A percentile compares a stretch with the other conserved stretches of the same genome.
Evolutionary conservation across 208 protist genomes (phyloP).

Genomic region (Novymonas esmeraldas): DNA sequence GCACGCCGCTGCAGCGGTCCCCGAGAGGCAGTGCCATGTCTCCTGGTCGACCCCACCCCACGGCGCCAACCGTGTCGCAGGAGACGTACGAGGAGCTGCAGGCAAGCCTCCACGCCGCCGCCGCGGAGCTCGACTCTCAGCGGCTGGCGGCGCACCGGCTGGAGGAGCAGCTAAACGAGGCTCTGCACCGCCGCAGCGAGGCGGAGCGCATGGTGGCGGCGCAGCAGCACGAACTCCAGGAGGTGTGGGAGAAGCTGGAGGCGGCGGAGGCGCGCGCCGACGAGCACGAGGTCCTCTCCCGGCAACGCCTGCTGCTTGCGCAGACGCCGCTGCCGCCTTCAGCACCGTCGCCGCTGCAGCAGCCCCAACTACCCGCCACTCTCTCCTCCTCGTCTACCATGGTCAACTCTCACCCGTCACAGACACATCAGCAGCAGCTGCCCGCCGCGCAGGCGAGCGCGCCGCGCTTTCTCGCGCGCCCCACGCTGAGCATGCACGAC

Average conservation of each 20-base stretch:
- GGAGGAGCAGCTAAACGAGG: conserved; percentile 52
- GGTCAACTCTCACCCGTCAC: background rate
- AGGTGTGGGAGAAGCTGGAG: conserved; percentile 46
- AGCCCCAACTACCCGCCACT: background rate
- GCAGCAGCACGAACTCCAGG: conserved; percentile 40
- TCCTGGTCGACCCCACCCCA: background rate
- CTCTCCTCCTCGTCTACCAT: background rate
- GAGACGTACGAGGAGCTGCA: conserved; percentile 29
- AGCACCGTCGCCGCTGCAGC: background rate
- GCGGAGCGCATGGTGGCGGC: conserved; percentile 14
- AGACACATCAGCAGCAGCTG: background rate
- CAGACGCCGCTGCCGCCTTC: background rate
- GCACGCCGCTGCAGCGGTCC: background rate
- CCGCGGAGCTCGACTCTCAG: conserved; percentile 25
- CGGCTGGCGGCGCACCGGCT: conserved; percentile 2
- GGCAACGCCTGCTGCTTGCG: conserved; percentile 17
- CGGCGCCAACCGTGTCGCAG: background rate
- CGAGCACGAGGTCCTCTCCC: conserved; percentile 14
- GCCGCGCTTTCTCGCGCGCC: background rate
- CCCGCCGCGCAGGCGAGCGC: background rate
- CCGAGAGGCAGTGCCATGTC: background rate
- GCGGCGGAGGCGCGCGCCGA: conserved; percentile 31
- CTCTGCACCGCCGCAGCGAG: conserved; percentile 34
- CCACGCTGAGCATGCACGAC: background rate
- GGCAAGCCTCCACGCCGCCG: conserved; percentile 10